These are phyloP conservation scores for Babesia gibsoni DNA, from an alignment of 169 alveolate species.

Conservation along the genomic window DNA sequence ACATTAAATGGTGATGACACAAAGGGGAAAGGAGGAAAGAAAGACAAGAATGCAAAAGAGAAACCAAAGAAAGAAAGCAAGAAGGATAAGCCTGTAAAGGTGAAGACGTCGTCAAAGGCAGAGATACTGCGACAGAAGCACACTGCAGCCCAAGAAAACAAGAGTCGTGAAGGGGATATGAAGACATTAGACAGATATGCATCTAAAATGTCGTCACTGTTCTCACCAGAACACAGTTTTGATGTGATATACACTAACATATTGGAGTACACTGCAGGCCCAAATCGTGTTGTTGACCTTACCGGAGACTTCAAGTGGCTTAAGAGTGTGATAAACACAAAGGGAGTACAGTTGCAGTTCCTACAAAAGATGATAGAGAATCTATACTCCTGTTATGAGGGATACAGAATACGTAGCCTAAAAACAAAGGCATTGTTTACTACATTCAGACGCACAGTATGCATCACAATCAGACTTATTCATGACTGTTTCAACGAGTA, in stretches of 20 bases:
- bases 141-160: conserved; percentile 36
- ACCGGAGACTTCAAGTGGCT: conserved; percentile 61
- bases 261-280: conserved; percentile 57
- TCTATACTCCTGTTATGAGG: conserved; percentile 28
- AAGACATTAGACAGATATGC: conserved; percentile 37
- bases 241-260: conserved; percentile 50
- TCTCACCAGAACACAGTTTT: conserved; percentile 38
- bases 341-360: conserved; percentile 34
- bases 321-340: conserved; percentile 37
- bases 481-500: conserved; percentile 47
- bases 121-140: conserved; percentile 46
- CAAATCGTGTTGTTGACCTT: conserved; percentile 52
- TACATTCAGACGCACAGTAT: conserved; percentile 35
- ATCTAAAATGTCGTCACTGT: conserved; percentile 8
- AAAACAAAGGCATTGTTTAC: conserved; percentile 8
- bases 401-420: conserved; percentile 31
- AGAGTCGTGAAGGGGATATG: conserved; percentile 34
- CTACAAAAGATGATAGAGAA: conserved; percentile 27
- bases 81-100: conserved; percentile 53
- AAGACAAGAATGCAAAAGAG: conserved; percentile 30
- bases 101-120: conserved; percentile 46
- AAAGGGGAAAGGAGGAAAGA: conserved; percentile 20
- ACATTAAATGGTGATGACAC: background rate
- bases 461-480: conserved; percentile 28
- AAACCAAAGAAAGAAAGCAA: conserved; percentile 10